Evolutionary conservation across 257 asterid genomes (phyloP).

Genomic region (Solanum chilense): DNA sequence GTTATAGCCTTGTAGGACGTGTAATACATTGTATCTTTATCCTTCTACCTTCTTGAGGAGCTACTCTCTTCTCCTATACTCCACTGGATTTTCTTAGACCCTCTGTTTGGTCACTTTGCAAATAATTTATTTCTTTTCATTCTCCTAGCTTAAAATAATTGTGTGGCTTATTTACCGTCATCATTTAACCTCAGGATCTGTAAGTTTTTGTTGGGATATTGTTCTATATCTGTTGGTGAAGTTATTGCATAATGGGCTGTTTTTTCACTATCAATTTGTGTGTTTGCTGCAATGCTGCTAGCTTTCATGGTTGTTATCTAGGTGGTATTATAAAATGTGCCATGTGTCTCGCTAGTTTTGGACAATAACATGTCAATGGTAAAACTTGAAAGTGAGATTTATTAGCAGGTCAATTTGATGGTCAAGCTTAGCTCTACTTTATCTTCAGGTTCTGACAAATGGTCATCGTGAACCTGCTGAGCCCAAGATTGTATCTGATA

Average conservation of each 20-base stretch:
- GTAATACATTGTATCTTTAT: not conserved
- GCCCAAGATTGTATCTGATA: slow-evolving; percentile 20
- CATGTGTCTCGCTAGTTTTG: not conserved
- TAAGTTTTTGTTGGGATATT: not conserved
- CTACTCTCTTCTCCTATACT: not conserved
- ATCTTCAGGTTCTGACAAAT: slow-evolving; percentile 17
- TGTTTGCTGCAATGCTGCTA: not conserved
- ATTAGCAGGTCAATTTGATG: not conserved
- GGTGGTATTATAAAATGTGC: not conserved
- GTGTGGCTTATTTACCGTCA: not conserved
- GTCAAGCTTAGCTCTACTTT: not conserved
- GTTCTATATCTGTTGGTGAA: not conserved
- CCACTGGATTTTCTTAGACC: not conserved
- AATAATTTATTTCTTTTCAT: not conserved
- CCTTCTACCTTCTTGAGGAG: not conserved
- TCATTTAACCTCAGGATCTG: not conserved
- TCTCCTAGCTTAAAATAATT: not conserved
- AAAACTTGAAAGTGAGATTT: not conserved
- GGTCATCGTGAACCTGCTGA: slow-evolving; percentile 19
- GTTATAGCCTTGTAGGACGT: not conserved
- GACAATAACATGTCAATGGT: not conserved
- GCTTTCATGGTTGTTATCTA: not conserved
- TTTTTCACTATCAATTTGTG: not conserved
- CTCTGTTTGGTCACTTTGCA: not conserved
- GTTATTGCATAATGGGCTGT: not conserved